A percentile compares a stretch with the other conserved stretches of the same genome.
Conservation (phyloP, 345 rosid species). For the Carallia pectinifolia region DNA sequence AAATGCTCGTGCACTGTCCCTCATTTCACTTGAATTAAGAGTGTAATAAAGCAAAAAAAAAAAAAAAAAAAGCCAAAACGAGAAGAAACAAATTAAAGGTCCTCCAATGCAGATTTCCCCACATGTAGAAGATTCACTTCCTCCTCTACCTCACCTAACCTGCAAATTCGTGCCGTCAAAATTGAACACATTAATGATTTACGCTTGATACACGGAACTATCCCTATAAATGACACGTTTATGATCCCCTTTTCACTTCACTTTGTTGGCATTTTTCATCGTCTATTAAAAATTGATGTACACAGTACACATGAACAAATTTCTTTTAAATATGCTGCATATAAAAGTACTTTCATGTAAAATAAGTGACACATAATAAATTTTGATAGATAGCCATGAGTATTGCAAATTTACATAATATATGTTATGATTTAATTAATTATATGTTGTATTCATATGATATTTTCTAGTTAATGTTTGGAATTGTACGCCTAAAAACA, state of each 20-base stretch:
- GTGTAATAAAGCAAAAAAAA: conserved; percentile 2
- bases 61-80: not conserved
- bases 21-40: conserved; percentile 13
- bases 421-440: too few species aligned
- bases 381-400: too few species aligned
- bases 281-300: not conserved
- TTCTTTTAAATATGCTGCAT: too few species aligned
- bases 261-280: not conserved
- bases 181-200: not conserved
- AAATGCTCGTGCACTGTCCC: conserved; percentile 21
- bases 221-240: not conserved
- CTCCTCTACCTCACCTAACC: not conserved
- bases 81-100: not conserved
- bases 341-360: too few species aligned
- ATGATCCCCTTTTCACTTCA: not conserved
- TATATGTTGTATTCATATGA: too few species aligned
- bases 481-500: conserved; percentile 18
- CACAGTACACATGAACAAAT: too few species aligned
- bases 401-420: too few species aligned
- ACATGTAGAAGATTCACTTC: not conserved
- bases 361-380: too few species aligned
- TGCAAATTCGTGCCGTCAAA: not conserved
- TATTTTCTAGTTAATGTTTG: not conserved
- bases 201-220: not conserved
- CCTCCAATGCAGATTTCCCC: too few species aligned